These are phyloP conservation scores for Mycena sp. DNA, from an alignment of 1,284 basidiomycete species.

Conservation along the genomic window DNA sequence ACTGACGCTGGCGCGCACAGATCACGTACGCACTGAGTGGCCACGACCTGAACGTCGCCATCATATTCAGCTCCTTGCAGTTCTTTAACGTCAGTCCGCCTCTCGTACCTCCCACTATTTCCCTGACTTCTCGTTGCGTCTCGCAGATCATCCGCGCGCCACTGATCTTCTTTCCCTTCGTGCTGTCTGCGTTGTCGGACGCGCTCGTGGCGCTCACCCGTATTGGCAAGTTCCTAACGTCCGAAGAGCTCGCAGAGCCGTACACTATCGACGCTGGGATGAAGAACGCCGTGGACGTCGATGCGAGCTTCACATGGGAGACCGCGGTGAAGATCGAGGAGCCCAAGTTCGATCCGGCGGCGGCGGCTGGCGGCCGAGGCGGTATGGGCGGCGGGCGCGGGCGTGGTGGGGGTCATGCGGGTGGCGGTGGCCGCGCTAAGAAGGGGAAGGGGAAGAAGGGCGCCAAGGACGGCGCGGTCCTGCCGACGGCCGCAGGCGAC, in stretches of 20 bases:
- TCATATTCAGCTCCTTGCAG: conserved; percentile 79
- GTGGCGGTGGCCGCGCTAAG: not conserved
- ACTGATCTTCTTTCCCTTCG: conserved; percentile 61
- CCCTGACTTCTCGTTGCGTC: not conserved
- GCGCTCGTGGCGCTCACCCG: conserved; percentile 71
- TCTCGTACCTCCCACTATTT: not conserved
- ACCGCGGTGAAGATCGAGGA: conserved; percentile 47
- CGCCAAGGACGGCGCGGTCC: conserved; percentile 38
- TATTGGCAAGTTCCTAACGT: conserved; percentile 66
- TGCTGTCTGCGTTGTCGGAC: conserved; percentile 61
- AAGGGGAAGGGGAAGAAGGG: conserved; percentile 15
- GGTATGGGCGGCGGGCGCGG: not conserved
- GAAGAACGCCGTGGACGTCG: conserved; percentile 61
- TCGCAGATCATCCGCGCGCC: conserved; percentile 66
- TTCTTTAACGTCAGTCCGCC: conserved; percentile 72
- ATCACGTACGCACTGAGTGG: conserved; percentile 77
- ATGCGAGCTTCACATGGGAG: conserved; percentile 80
- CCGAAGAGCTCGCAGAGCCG: conserved; percentile 69
- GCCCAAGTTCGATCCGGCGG: not conserved
- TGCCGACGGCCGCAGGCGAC: conserved; percentile 10
- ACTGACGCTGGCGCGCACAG: conserved; percentile 41
- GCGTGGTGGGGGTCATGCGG: not conserved
- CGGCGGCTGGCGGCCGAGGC: not conserved
- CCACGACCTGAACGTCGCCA: conserved; percentile 71
- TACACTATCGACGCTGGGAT: conserved; percentile 56